A percentile compares a stretch with the other conserved stretches of the same genome.
Conservation (phyloP, 139 green algal genomes). For the Astrephomene gubernaculifera region DNA sequence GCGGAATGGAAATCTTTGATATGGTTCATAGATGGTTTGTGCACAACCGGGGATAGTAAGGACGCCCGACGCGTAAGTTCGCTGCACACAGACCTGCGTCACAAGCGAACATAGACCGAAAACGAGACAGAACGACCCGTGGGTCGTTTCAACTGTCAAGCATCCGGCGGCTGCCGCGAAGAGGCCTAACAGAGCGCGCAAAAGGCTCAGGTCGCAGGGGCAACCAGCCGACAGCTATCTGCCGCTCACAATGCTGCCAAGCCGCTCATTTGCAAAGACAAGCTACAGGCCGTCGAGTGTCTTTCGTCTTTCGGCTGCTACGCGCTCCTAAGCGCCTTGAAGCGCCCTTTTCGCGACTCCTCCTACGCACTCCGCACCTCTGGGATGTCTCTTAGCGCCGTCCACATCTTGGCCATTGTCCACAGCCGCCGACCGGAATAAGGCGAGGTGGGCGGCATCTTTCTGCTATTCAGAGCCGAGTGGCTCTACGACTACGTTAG, state of each 20-base stretch:
- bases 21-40: not conserved
- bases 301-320: not conserved
- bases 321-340: no score
- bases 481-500: no score
- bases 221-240: not conserved
- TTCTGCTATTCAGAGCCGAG: no score
- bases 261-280: not conserved
- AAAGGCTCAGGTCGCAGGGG: not conserved
- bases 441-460: not conserved
- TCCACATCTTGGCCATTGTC: constrained; percentile 19
- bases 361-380: constrained; percentile 22
- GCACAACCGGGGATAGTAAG: no score
- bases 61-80: no score
- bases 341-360: no score
- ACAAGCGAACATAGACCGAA: no score
- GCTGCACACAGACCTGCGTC: no score
- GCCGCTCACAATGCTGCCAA: not conserved
- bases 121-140: no score
- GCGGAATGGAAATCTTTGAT: not conserved
- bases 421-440: not conserved
- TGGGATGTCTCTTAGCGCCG: not conserved
- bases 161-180: no score
- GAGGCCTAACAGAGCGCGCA: no score
- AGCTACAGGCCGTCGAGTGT: not conserved
- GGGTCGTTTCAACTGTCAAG: no score